Percentiles rank a stretch among this genome's conserved stretches.
Conservation (phyloP, 2,329 filamentous ascomycete genomes). For the Claviceps purpurea region DNA sequence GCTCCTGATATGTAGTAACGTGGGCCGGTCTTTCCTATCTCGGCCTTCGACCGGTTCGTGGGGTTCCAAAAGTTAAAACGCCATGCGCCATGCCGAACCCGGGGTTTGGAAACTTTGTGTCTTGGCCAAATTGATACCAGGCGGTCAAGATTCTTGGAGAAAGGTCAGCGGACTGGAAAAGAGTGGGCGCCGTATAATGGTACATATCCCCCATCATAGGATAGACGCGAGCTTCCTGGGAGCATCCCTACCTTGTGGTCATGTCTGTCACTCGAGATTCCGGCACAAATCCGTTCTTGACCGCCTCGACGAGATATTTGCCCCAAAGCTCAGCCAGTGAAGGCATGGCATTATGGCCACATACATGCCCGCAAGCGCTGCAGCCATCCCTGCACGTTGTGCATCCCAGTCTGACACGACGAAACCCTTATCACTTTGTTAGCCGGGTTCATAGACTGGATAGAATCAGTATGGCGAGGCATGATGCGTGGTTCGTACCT, state of each 20-base stretch:
- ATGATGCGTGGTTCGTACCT: slow-evolving; percentile 11
- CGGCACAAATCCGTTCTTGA: slow-evolving; percentile 46
- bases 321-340: slow-evolving; percentile 27
- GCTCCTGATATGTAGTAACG: slow-evolving; percentile 42
- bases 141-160: slow-evolving; percentile 30
- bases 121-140: slow-evolving; percentile 44
- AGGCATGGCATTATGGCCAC: slow-evolving; percentile 65
- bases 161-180: neutral
- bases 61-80: slow-evolving; percentile 31
- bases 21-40: slow-evolving; percentile 26
- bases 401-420: slow-evolving; percentile 56
- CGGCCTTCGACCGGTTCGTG: slow-evolving; percentile 42
- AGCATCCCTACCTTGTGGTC: slow-evolving; percentile 28
- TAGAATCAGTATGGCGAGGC: no score
- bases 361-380: slow-evolving; percentile 53
- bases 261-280: slow-evolving; percentile 46
- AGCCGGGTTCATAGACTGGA: slow-evolving; percentile 3
- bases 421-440: slow-evolving; percentile 35
- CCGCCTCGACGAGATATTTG: slow-evolving; percentile 41
- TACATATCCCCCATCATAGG: no score
- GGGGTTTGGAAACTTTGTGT: slow-evolving; percentile 30
- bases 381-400: slow-evolving; percentile 49
- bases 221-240: no score
- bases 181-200: no score
- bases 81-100: slow-evolving; percentile 38